Conservation (phyloP, 2,329 filamentous ascomycete genomes). For the Colletotrichum sp. region DNA sequence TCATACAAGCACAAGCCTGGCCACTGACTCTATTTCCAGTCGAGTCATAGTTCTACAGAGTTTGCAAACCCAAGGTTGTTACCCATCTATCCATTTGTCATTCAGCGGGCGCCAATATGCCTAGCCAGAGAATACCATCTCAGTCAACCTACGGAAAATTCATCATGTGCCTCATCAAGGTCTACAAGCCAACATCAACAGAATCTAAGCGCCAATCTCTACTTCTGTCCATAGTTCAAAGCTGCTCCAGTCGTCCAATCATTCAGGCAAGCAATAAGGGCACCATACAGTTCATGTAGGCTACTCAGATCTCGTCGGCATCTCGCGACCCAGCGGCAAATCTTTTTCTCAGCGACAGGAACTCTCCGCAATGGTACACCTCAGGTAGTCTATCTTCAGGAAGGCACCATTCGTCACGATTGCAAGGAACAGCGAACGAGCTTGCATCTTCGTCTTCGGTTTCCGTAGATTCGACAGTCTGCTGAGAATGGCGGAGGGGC, state of each 20-base stretch:
- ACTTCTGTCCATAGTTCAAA: not conserved
- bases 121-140: not conserved
- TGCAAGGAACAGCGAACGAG: not conserved
- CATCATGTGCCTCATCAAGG: not conserved
- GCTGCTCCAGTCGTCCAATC: not conserved
- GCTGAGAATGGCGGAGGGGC: not conserved
- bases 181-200: not conserved
- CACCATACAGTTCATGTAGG: accelerated
- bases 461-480: not conserved
- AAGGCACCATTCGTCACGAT: not conserved
- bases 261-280: not conserved
- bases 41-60: not conserved
- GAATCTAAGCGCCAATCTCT: not conserved
- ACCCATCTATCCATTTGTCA: not conserved
- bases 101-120: accelerated
- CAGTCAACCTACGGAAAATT: not conserved
- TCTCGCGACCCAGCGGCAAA: not conserved
- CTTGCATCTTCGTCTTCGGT: not conserved
- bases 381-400: not conserved
- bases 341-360: not conserved
- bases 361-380: not conserved
- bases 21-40: not conserved
- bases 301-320: not conserved
- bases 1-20: not conserved
- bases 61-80: not conserved